phyloP scores from a whole-genome alignment of 371 early-diverging fungal genomes.

The Mucor ambiguus region DNA sequence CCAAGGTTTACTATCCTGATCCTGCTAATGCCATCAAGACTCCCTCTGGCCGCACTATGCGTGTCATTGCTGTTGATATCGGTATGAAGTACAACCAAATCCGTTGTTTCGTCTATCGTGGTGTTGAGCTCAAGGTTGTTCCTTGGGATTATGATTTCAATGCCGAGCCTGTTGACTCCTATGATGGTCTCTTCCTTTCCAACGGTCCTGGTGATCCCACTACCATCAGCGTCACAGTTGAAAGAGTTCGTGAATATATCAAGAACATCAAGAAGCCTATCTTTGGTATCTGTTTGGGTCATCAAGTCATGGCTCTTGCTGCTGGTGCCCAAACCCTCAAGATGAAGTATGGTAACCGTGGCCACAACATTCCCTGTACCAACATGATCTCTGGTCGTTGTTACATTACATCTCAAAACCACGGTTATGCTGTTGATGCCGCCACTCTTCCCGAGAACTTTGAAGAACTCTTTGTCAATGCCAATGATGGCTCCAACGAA shows the following conservation, averaged over 20 bases:
- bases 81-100: constrained; percentile 99
- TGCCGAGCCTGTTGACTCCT: constrained; percentile 66
- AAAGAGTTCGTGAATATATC: constrained; percentile 67
- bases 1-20: constrained; percentile 74
- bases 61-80: constrained; percentile 92
- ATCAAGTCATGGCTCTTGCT: constrained; percentile 93
- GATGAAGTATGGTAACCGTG: constrained; percentile 98
- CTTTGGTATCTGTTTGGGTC: constrained; percentile 98
- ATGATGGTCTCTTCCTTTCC: constrained; percentile 92
- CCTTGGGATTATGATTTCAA: constrained; percentile 95
- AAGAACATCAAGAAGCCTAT: constrained; percentile 81
- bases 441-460: constrained; percentile 74
- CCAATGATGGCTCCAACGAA: constrained; percentile 98
- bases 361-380: constrained; percentile 98
- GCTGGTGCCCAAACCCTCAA: constrained; percentile 92
- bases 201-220: constrained; percentile 99
- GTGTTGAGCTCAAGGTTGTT: constrained; percentile 91
- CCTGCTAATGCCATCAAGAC: constrained; percentile 64
- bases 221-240: constrained; percentile 75
- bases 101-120: constrained; percentile 92
- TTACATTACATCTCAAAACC: constrained; percentile 97
- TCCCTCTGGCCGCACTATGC: constrained; percentile 77
- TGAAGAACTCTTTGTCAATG: constrained; percentile 94
- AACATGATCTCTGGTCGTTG: constrained; percentile 93
- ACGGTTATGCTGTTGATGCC: constrained; percentile 95